Base-by-base conservation (phyloP, 108 stramenopile genomes). In the Nitzschia putrida region DNA sequence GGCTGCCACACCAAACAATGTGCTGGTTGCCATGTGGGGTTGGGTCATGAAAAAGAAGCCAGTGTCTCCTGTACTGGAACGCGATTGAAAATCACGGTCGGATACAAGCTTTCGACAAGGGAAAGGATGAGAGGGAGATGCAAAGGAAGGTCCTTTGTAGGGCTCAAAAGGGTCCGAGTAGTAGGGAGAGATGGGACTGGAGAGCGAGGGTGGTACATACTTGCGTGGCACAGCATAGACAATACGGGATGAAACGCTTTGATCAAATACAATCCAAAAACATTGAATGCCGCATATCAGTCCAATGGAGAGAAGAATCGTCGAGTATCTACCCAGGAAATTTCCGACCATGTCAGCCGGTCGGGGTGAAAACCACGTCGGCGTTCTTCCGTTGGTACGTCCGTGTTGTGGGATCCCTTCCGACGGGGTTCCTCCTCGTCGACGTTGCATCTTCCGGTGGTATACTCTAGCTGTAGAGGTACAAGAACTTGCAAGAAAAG, bases 41-140 rank as follows among this genome's bases (percentile, higher is more conserved):
- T 67, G 44, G 49, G 68, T 81, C 11, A 77, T 37, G 42, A 61
- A 74, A 7, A 78, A 57, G 20, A 79, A 59, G 10, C 78, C 78
- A 37, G 64, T 24, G 53, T 71, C 38, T 26, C 51, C 39, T 34
- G 29, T 34, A 58, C 41, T 6, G 12, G 68, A 41, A 53, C 61
- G 66, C 8, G 55, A 47, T 16, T 49, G 11, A 26, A 61, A 61
- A 26, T 26, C 40, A 16, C 7, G 8, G 23, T 70, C 56, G 22
- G 47, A 13, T 23, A 39, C 26, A 8, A 77, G 56, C 9, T 47
- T 26, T n/a, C 45, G 49, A 53, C 78, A 73, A 13, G 71, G 78
- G 57, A 79, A 72, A 8, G 64, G 58, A 71, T 11, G 24, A n/a
- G 37, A 26, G 16, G 71, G 71, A 57, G 73, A 79, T n/a, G 29